Conservation (phyloP, 331 rosid genomes). For the Phaseolus coccineus region DNA sequence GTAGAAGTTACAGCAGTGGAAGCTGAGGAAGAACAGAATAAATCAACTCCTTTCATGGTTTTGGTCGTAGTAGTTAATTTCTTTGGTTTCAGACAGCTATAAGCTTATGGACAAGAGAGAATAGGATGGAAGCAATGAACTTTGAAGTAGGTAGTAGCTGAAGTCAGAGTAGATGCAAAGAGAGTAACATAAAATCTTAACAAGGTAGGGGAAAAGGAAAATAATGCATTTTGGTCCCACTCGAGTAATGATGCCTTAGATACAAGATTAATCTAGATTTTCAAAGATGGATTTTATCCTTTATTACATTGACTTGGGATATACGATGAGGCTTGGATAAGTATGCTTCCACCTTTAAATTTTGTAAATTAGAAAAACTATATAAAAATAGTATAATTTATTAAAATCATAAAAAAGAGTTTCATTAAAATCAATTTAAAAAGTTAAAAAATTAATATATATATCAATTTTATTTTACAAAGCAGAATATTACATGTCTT, state of each 20-base stretch:
- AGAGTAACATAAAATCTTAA: slow-evolving; percentile 1
- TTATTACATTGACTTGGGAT: too few relatives aligned
- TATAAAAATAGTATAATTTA: too few relatives aligned
- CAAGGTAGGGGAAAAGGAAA: background rate
- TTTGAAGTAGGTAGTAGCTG: slow-evolving; percentile 32
- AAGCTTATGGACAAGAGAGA: background rate
- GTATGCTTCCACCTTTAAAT: too few relatives aligned
- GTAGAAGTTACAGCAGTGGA: slow-evolving; percentile 76
- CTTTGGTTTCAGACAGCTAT: background rate
- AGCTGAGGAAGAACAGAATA: slow-evolving; percentile 76
- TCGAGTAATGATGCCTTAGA: slow-evolving; percentile 38
- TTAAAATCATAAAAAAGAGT: too few relatives aligned
- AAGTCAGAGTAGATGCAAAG: background rate
- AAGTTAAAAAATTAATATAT: too few relatives aligned
- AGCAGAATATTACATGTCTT: too few relatives aligned
- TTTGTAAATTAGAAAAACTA: too few relatives aligned
- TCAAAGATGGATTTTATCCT: too few relatives aligned
- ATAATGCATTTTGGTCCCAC: slow-evolving; percentile 44
- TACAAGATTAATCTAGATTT: background rate
- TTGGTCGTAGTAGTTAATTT: background rate
- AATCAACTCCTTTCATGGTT: slow-evolving; percentile 65
- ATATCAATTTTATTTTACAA: too few relatives aligned
- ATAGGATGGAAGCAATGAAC: slow-evolving; percentile 28
- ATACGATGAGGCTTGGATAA: too few relatives aligned
- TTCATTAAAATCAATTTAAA: too few relatives aligned